Evolutionary conservation across 192 early-diverging fungal genomes (phyloP), one percentile per base, ranked within the genome.

Genomic region (Coemansia sp.): DNA sequence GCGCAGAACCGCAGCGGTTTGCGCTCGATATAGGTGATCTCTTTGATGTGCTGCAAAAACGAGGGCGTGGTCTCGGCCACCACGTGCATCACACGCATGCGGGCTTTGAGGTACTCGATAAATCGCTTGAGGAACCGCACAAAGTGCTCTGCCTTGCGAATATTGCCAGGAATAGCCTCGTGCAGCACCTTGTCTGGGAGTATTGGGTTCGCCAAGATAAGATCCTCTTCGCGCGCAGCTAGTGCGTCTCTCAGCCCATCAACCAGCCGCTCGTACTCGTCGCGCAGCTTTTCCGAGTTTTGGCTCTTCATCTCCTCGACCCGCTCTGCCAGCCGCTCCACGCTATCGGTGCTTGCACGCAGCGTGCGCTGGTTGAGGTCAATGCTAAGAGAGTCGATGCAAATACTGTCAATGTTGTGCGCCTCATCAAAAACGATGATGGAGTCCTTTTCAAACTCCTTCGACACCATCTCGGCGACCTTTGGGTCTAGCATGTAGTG

Each of bases 381-480:
- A 51, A 99, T 86, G 57, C 92, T 95, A 47, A 99, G 64, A 8
- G 94, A 90, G 52, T 99, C 97, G 31, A 96, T 97, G 73, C 97
- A 99, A 13, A 97, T 95, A 78, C 95, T 98, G 81, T 99, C 96
- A 53, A 99, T 98, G 63, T 99, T 98, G 79, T 99, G 95, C 1
- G 97, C 97, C 66, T 99, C 97, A 75, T 99, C 97, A 79, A 99
- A 99, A 0, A 99, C 89, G n/a, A 99, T 88, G 43, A 99, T 98
- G 31, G 87, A 86, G 41, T 98, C 91, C 67, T 88, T 91, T 29
- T 90, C 88, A 43, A 99, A 57, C 63, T 98, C 95, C 70, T 89
- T 92, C 4, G 94, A 97, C 26, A 99, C 91, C 46, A 97, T 60
- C 33, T 98, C 95, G 5, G 97, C 97, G 2, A 99, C 95, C 75